Base-by-base conservation (phyloP, 2,329 filamentous ascomycete species). In the Botrytis porri region DNA sequence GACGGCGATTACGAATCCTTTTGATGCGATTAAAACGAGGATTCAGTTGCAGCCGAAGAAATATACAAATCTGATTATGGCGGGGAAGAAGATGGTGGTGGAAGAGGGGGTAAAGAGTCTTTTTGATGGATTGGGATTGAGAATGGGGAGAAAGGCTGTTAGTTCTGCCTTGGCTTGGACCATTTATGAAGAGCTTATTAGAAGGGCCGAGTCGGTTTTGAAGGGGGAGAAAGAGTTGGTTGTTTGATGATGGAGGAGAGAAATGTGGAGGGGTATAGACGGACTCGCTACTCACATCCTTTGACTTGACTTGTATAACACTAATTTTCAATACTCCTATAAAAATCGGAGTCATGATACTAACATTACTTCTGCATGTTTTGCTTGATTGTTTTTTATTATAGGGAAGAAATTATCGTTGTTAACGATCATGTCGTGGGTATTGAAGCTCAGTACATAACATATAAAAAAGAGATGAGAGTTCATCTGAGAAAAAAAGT, bases 121-220 rank as follows among this genome's bases (percentile, higher is more conserved):
- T 73, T 95, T 96, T 83, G 92, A 96, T 81, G 96, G 96, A 1
- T 83, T 99, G 72, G 93, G 89, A 1, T 84, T 99, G 77, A 88
- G 96, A 73, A 97, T 98, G 86, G 92, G 91, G 63, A 88, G 96
- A 77, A 99, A 99, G 82, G 95, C 94, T 8, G 83, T 98, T 62
- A 98, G 95, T 82, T 95, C 92, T 70, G 96, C 96, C n/a, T 86
- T 98, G 77, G 95, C 95, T 12, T 99, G 96, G 96, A 98, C 95
- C 16, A 86, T 98, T 59, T 99, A 99, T 80, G 96, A 99, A 84
- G 95, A 98, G 82, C 83, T 98, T 78, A 92, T 98, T 75, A 85
- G 95, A 74, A 87, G 92, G 77, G 92, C 92, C 1, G 89, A 80
- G 69, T 63, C 73, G 67, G 77, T 65, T 51, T 77, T 75, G 76